These are phyloP conservation scores for Venturia effusa DNA, from an alignment of 2,329 filamentous ascomycete species.

Conservation along the genomic window DNA sequence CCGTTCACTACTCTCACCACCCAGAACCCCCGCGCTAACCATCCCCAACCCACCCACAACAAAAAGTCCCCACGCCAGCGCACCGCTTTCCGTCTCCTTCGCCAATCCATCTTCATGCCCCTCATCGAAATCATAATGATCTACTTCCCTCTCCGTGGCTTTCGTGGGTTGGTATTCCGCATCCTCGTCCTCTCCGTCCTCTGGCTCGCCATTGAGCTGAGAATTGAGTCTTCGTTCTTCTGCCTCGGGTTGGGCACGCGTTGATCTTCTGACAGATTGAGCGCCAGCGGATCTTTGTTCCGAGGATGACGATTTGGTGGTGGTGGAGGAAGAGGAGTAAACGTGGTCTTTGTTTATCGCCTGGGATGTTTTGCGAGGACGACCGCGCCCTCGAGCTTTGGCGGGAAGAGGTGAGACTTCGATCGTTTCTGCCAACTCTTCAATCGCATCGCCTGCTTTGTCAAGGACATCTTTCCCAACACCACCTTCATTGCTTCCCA, in stretches of 20 bases:
- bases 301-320: neutral
- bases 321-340: neutral
- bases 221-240: neutral
- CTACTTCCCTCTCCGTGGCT: constrained; percentile 12
- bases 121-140: constrained; percentile 19
- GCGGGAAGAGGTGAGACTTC: neutral
- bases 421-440: neutral
- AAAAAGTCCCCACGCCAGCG: constrained; percentile 23
- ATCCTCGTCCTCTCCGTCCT: neutral
- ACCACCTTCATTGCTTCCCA: neutral
- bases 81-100: constrained; percentile 25
- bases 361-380: neutral
- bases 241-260: neutral
- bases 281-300: neutral
- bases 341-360: neutral
- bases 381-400: neutral
- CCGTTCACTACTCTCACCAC: constrained; percentile 22
- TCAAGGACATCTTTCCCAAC: neutral
- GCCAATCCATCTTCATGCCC: constrained; percentile 18
- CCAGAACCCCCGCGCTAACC: constrained; percentile 22
- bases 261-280: neutral
- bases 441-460: neutral
- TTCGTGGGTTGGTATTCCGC: neutral
- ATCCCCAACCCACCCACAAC: constrained; percentile 25
- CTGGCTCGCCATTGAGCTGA: neutral